Conservation (phyloP, 169 alveolate species). For the Cryptosporidium sp. region DNA sequence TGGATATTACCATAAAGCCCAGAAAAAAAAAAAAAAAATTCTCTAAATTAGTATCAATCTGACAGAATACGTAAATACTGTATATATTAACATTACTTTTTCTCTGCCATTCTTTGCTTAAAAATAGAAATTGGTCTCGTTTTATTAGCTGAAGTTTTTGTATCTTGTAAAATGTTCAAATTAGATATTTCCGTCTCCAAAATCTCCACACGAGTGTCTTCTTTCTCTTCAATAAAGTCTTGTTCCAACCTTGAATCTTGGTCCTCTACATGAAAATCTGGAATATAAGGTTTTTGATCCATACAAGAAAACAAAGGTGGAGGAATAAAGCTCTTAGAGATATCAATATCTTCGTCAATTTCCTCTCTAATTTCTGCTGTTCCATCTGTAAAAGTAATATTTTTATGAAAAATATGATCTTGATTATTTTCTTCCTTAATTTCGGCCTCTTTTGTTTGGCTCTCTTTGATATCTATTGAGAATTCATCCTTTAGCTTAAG, state of each 20-base stretch:
- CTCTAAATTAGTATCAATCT: slow-evolving; percentile 6
- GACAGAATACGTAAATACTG: background rate
- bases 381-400: slow-evolving; percentile 27
- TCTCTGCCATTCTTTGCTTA: slow-evolving; percentile 42
- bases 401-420: background rate
- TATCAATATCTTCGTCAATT: slow-evolving; percentile 18
- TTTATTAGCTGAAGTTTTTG: background rate
- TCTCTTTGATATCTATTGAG: background rate
- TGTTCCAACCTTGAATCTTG: background rate
- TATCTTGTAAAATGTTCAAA: background rate
- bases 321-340: background rate
- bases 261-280: slow-evolving; percentile 39
- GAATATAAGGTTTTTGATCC: slow-evolving; percentile 18
- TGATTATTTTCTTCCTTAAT: background rate
- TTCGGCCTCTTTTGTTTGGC: background rate
- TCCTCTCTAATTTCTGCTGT: slow-evolving; percentile 63
- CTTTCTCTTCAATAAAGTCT: background rate
- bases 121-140: slow-evolving; percentile 28
- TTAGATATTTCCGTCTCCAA: background rate
- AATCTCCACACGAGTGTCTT: background rate
- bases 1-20: slow-evolving; percentile 55
- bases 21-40: background rate
- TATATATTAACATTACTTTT: background rate
- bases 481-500: slow-evolving; percentile 36
- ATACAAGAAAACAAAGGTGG: slow-evolving; percentile 39